These are phyloP conservation scores for Goffeauzyma gilvescens DNA, from an alignment of 768 basidiomycete genomes.

Conservation along the genomic window DNA sequence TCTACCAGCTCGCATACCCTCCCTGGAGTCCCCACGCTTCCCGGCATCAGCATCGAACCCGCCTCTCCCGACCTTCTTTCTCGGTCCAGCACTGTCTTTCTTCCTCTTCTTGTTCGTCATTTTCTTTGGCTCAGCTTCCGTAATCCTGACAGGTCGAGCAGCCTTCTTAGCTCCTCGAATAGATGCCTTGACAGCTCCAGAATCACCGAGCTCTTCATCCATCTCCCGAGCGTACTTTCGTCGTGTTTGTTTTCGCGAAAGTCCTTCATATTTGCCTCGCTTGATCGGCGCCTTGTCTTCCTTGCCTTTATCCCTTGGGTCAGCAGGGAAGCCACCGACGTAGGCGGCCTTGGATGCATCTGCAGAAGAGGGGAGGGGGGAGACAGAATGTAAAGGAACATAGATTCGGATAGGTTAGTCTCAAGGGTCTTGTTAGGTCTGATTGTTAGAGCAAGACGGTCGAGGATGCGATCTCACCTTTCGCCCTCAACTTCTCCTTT, in stretches of 20 bases:
- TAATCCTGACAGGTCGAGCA: conserved; percentile 54
- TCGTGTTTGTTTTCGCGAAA: conserved; percentile 71
- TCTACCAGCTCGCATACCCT: conserved; percentile 9
- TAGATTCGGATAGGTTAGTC: background rate
- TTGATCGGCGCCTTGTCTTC: conserved; percentile 19
- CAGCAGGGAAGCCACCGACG: conserved; percentile 39
- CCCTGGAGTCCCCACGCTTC: conserved; percentile 5
- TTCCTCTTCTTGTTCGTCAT: conserved; percentile 8
- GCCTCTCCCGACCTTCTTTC: conserved; percentile 9
- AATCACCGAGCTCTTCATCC: conserved; percentile 46
- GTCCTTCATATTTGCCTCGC: conserved; percentile 39
- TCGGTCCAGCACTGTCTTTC: background rate
- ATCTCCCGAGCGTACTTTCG: conserved; percentile 70
- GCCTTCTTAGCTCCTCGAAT: conserved; percentile 77
- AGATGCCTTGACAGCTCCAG: conserved; percentile 45
- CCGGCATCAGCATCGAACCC: conserved; percentile 9
- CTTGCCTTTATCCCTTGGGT: conserved; percentile 34
- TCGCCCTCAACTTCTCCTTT: conserved; percentile 60
- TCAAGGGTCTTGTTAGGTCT: background rate
- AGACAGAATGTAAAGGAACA: no score
- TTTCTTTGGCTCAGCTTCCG: conserved; percentile 35
- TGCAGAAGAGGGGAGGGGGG: conserved; percentile 33
- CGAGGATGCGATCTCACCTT: conserved; percentile 39
- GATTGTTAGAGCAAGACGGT: background rate
- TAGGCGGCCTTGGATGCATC: conserved; percentile 60